These are phyloP conservation scores for Beauveria pseudobassiana DNA, from an alignment of 2,329 filamentous ascomycete species.

Conservation along the genomic window DNA sequence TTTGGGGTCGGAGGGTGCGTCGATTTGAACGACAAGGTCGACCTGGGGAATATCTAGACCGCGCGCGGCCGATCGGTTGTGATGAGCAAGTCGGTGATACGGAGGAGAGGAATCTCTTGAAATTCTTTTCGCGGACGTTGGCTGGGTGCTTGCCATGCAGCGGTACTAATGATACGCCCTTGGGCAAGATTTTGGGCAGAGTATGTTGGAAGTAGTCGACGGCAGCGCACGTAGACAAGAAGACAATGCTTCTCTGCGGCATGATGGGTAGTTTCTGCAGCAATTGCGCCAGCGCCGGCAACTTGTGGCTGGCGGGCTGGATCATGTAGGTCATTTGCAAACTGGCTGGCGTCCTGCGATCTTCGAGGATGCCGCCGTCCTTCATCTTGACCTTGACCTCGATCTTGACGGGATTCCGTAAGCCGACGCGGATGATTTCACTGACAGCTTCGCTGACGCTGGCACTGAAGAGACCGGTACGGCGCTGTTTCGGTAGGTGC, in stretches of 20 bases:
- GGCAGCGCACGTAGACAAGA: constrained; percentile 86
- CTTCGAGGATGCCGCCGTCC: constrained; percentile 59
- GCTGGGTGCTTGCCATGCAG: constrained; percentile 89
- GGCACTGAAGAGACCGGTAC: constrained; percentile 90
- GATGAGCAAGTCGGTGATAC: constrained; percentile 71
- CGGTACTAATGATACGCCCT: constrained; percentile 63
- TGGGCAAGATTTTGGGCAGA: constrained; percentile 63
- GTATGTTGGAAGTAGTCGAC: constrained; percentile 91
- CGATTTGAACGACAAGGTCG: constrained; percentile 83
- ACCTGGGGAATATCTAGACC: constrained; percentile 89
- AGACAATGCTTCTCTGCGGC: constrained; percentile 82
- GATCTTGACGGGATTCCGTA: constrained; percentile 92
- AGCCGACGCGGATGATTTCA: constrained; percentile 83
- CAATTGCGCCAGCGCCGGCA: constrained; percentile 65
- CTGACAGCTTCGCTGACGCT: constrained; percentile 93
- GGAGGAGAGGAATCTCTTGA: constrained; percentile 68
- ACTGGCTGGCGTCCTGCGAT: constrained; percentile 83
- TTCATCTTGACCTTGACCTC: constrained; percentile 80
- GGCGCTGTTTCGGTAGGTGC: constrained; percentile 80
- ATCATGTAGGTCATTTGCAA: constrained; percentile 85
- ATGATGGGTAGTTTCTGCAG: constrained; percentile 61
- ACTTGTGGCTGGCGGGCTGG: constrained; percentile 69
- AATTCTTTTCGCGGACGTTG: constrained; percentile 83
- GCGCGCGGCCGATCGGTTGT: constrained; percentile 88
- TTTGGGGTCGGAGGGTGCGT: constrained; percentile 78